phyloP scores from a whole-genome alignment of 2,329 filamentous ascomycete genomes.

The Triangularia verruculosa region DNA sequence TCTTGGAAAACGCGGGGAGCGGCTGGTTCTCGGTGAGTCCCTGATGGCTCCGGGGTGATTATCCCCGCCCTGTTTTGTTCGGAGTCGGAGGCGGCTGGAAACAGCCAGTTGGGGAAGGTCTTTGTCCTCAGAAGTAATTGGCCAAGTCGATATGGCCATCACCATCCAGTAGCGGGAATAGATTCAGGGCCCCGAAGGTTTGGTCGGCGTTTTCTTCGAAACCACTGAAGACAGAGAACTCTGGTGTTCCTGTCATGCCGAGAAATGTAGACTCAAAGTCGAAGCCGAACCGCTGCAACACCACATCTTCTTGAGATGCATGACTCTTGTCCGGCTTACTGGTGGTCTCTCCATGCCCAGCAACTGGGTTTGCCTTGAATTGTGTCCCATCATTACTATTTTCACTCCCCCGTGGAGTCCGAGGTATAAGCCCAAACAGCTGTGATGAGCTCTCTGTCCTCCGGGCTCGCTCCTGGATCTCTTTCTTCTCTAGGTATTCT shows the following conservation, averaged over 20 bases:
- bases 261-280: conserved; percentile 28
- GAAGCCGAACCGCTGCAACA: conserved; percentile 22
- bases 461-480: conserved; percentile 44
- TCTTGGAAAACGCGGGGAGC: conserved; percentile 11
- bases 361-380: not conserved
- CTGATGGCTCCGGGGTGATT: not conserved
- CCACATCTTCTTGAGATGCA: not conserved
- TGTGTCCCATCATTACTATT: not conserved
- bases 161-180: conserved; percentile 50
- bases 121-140: conserved; percentile 33
- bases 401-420: conserved; percentile 17
- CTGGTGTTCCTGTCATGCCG: conserved; percentile 40
- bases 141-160: conserved; percentile 53
- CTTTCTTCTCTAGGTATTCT: conserved; percentile 46
- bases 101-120: not conserved
- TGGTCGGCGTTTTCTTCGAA: conserved; percentile 42
- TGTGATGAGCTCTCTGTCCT: conserved; percentile 51
- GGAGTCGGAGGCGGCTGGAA: not conserved
- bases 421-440: conserved; percentile 49
- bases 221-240: conserved; percentile 39
- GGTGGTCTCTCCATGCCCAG: not conserved
- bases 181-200: conserved; percentile 43
- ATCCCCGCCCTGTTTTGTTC: not conserved
- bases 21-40: not conserved
- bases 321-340: conserved; percentile 10